phyloP scores from a whole-genome alignment of 176 grass and related monocot genomes.

The Secale cereale region DNA sequence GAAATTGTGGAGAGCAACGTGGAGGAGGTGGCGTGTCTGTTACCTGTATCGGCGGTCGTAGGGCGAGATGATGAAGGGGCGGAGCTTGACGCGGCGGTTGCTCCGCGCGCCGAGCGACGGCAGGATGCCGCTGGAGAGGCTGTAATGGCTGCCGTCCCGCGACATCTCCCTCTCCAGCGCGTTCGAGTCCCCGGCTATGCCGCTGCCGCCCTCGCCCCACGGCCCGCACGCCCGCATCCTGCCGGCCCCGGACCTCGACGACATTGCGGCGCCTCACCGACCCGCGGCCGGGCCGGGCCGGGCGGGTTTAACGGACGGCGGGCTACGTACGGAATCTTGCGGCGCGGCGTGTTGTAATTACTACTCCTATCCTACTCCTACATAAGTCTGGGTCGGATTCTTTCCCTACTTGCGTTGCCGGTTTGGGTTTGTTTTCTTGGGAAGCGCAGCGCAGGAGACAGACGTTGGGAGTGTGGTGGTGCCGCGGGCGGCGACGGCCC shows the following conservation, averaged over 20 bases:
- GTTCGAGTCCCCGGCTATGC: slow-evolving; percentile 2
- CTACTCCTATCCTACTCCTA: neutral
- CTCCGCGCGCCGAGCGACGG: slow-evolving; percentile 87
- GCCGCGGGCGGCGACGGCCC: neutral
- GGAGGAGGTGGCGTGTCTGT: neutral
- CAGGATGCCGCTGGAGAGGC: slow-evolving; percentile 82
- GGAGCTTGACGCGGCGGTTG: slow-evolving; percentile 67
- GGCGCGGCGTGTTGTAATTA: neutral
- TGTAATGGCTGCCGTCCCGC: slow-evolving; percentile 90
- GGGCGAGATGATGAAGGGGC: slow-evolving; percentile 62
- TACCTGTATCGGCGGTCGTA: slow-evolving; percentile 85
- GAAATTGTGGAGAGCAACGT: neutral
- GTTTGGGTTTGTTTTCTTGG: neutral
- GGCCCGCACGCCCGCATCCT: slow-evolving; percentile 39
- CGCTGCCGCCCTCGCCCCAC: slow-evolving; percentile 13
- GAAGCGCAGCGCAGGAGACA: neutral
- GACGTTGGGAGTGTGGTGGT: neutral
- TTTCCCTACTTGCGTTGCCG: neutral
- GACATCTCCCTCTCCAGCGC: slow-evolving; percentile 52
- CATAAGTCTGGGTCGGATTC: neutral
- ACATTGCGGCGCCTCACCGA: slow-evolving; percentile 12
- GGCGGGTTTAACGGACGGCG: neutral
- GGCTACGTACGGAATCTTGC: neutral
- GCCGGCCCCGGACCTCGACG: slow-evolving; percentile 7
- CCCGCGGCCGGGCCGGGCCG: neutral